These are phyloP conservation scores for Serendipita sp. DNA, from an alignment of 768 basidiomycete genomes.

Conservation along the genomic window DNA sequence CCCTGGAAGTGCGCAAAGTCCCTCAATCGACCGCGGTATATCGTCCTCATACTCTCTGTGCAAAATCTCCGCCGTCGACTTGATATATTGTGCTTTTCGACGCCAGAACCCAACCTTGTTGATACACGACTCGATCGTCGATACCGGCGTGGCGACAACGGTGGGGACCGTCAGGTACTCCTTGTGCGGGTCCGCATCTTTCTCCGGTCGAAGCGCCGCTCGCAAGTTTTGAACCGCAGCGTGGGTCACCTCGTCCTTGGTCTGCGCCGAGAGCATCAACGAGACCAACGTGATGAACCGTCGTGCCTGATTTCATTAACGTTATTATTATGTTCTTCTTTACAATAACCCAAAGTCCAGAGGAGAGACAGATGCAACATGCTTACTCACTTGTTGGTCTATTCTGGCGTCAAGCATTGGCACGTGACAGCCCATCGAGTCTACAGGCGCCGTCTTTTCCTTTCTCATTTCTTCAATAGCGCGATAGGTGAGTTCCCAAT, in stretches of 20 bases:
- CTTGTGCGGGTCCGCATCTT: slow-evolving; percentile 22
- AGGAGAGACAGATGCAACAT: background rate
- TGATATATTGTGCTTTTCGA: slow-evolving; percentile 72
- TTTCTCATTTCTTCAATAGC: slow-evolving; percentile 64
- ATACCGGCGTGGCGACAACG: slow-evolving; percentile 36
- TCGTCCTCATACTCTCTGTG: slow-evolving; percentile 64
- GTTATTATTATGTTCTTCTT: slow-evolving; percentile 8
- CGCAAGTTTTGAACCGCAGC: slow-evolving; percentile 66
- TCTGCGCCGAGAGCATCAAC: slow-evolving; percentile 91
- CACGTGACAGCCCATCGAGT: slow-evolving; percentile 73
- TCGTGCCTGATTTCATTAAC: slow-evolving; percentile 38
- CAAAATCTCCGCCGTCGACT: slow-evolving; percentile 52
- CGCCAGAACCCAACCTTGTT: slow-evolving; percentile 89
- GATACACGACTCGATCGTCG: slow-evolving; percentile 29
- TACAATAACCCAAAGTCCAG: background rate
- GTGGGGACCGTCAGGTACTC: slow-evolving; percentile 63
- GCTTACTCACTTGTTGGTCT: slow-evolving; percentile 30
- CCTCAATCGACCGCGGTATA: slow-evolving; percentile 78
- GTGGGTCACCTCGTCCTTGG: slow-evolving; percentile 80
- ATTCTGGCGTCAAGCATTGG: slow-evolving; percentile 44
- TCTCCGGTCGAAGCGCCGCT: slow-evolving; percentile 27
- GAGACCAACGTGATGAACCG: slow-evolving; percentile 79
- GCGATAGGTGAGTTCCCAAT: slow-evolving; percentile 57
- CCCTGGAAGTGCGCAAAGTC: slow-evolving; percentile 72
- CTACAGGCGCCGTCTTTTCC: slow-evolving; percentile 66